Evolutionary conservation across 352 stramenopile genomes (phyloP).

Genomic region (Phytophthora capsici): DNA sequence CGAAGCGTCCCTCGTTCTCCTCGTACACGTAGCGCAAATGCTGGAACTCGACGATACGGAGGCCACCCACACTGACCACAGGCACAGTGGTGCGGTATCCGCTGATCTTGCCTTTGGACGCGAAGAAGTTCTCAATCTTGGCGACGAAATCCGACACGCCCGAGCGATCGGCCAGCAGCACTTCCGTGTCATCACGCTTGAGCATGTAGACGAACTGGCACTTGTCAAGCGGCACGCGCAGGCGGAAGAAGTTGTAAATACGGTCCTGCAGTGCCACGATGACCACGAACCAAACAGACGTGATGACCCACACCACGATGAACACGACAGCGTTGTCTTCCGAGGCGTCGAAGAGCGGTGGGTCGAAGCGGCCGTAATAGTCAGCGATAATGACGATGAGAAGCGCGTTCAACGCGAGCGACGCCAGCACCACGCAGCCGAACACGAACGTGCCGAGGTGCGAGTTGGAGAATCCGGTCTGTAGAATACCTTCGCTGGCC

Average conservation of each 20-base stretch:
- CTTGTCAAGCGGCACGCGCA: conserved; percentile 21
- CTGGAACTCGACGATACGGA: conserved; percentile 49
- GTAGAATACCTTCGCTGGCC: conserved; percentile 9
- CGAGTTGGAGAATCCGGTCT: conserved; percentile 36
- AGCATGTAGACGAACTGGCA: conserved; percentile 46
- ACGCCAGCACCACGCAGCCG: conserved; percentile 22
- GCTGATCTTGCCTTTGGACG: conserved; percentile 12
- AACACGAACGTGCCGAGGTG: conserved; percentile 25
- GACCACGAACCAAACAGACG: conserved; percentile 32
- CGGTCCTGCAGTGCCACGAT: conserved; percentile 29
- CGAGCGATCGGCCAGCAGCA: conserved; percentile 35
- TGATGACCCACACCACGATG: conserved; percentile 41
- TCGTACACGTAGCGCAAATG: conserved; percentile 55
- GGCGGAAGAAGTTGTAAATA: conserved; percentile 46
- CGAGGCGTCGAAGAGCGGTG: conserved; percentile 31
- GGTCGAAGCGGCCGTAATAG: conserved; percentile 43
- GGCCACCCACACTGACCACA: conserved; percentile 13
- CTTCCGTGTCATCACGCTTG: conserved; percentile 36
- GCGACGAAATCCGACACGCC: conserved; percentile 38
- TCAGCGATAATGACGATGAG: conserved; percentile 44
- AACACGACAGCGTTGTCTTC: conserved; percentile 37
- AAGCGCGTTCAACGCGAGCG: conserved; percentile 23
- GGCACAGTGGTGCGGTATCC: conserved; percentile 40
- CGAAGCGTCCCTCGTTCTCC: conserved; percentile 28
- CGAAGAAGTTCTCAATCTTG: conserved; percentile 30